phyloP scores from a whole-genome alignment of 768 basidiomycete genomes.

The Calvatia gigantea region DNA sequence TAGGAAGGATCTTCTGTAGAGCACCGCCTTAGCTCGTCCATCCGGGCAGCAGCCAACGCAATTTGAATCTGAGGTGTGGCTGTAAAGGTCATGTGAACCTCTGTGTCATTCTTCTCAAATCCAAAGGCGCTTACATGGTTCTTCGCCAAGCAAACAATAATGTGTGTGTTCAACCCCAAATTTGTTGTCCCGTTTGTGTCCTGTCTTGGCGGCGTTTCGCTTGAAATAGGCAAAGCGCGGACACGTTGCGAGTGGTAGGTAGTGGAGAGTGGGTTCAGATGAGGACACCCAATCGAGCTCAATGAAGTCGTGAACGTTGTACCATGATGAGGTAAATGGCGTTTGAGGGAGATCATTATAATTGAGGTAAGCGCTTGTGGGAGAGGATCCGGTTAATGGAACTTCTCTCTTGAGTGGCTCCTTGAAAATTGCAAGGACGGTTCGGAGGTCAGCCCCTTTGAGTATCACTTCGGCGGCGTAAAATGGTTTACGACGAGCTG shows the following conservation, averaged over 20 bases:
- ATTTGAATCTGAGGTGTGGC: constrained; percentile 68
- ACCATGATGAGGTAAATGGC: constrained; percentile 57
- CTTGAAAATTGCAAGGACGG: constrained; percentile 71
- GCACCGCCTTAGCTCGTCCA: constrained; percentile 39
- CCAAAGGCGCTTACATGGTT: constrained; percentile 49
- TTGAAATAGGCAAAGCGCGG: constrained; percentile 85
- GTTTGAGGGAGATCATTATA: constrained; percentile 41
- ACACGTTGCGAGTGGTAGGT: constrained; percentile 71
- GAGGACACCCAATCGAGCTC: constrained; percentile 68
- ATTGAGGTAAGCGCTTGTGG: constrained; percentile 46
- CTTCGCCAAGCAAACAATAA: constrained; percentile 71
- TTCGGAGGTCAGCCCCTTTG: constrained; percentile 72
- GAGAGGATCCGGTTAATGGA: constrained; percentile 41
- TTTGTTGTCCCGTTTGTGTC: constrained; percentile 53
- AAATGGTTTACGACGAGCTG: constrained; percentile 75
- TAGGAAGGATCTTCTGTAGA: constrained; percentile 6
- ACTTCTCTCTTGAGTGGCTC: constrained; percentile 67
- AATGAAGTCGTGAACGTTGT: constrained; percentile 77
- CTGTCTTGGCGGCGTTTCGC: constrained; percentile 42
- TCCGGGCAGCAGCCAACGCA: constrained; percentile 50
- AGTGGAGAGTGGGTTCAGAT: constrained; percentile 54
- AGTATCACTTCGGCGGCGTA: constrained; percentile 84
- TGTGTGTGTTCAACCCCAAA: constrained; percentile 88
- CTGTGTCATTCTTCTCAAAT: background rate
- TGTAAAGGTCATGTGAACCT: constrained; percentile 19